Percentiles rank a stretch among this genome's conserved stretches.
Evolutionary conservation across 768 basidiomycete species (phyloP).

Genomic region (Lepiota venenata): DNA sequence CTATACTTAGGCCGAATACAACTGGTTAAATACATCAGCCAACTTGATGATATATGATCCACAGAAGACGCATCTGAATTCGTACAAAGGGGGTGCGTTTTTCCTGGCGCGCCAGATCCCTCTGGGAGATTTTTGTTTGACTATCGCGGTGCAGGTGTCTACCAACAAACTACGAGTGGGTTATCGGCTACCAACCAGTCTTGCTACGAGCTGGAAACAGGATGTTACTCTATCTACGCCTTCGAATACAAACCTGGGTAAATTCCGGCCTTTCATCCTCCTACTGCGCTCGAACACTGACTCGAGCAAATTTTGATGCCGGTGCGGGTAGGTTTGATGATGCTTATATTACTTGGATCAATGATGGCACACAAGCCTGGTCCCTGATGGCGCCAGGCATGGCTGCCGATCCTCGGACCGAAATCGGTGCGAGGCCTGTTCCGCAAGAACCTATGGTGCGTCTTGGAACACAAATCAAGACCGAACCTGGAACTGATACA

Average conservation of each 20-base stretch:
- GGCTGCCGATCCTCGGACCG: conserved; percentile 43
- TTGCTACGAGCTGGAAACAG: conserved; percentile 53
- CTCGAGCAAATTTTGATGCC: too few relatives aligned
- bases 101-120: conserved; percentile 24
- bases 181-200: conserved; percentile 58
- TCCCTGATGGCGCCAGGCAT: conserved; percentile 56
- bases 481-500: neutral
- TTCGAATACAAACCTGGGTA: conserved; percentile 53
- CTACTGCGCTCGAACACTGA: neutral
- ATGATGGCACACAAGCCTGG: conserved; percentile 62
- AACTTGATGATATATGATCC: conserved; percentile 48
- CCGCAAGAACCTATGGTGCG: conserved; percentile 71
- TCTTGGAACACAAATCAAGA: conserved; percentile 26
- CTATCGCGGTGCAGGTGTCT: conserved; percentile 32
- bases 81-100: conserved; percentile 58
- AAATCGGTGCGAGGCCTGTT: conserved; percentile 57
- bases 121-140: conserved; percentile 9
- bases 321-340: conserved; percentile 21
- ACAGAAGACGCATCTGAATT: conserved; percentile 42
- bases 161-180: conserved; percentile 75
- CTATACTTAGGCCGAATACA: conserved; percentile 45
- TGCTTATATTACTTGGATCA: conserved; percentile 75
- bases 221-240: conserved; percentile 36
- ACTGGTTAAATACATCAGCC: conserved; percentile 47
- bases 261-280: conserved; percentile 6